Conservation (phyloP, 2,329 filamentous ascomycete species). For the Leptodontidium sp. region DNA sequence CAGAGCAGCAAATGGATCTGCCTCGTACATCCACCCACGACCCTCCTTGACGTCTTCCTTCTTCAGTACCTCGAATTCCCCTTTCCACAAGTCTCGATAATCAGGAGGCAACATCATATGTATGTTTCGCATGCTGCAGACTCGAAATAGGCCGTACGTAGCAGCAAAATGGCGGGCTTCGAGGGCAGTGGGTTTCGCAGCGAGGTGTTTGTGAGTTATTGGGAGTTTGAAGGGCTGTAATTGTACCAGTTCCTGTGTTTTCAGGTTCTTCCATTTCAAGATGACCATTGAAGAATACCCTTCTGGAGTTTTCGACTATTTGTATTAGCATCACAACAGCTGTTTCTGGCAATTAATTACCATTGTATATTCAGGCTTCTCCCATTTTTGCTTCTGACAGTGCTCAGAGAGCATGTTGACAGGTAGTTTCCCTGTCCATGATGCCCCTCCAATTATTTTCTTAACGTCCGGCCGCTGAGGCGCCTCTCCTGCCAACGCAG, state of each 20-base stretch:
- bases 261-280: conserved; percentile 76
- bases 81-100: conserved; percentile 90
- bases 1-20: conserved; percentile 87
- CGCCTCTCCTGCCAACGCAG: conserved; percentile 44
- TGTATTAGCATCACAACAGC: background rate
- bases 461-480: conserved; percentile 65
- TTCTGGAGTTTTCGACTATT: conserved; percentile 70
- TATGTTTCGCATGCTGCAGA: conserved; percentile 95
- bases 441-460: conserved; percentile 90
- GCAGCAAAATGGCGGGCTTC: conserved; percentile 95
- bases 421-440: conserved; percentile 97
- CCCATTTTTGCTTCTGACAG: conserved; percentile 96
- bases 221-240: conserved; percentile 87
- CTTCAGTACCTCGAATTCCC: conserved; percentile 84
- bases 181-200: conserved; percentile 78
- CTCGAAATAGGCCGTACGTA: conserved; percentile 87
- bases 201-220: conserved; percentile 76
- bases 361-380: conserved; percentile 90
- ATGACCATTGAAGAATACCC: conserved; percentile 85
- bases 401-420: conserved; percentile 94
- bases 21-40: conserved; percentile 92
- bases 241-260: conserved; percentile 79
- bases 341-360: conserved; percentile 51
- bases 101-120: conserved; percentile 93
- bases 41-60: conserved; percentile 79